Conservation (phyloP, 352 stramenopile genomes). For the Globisporangium barbulae region DNA sequence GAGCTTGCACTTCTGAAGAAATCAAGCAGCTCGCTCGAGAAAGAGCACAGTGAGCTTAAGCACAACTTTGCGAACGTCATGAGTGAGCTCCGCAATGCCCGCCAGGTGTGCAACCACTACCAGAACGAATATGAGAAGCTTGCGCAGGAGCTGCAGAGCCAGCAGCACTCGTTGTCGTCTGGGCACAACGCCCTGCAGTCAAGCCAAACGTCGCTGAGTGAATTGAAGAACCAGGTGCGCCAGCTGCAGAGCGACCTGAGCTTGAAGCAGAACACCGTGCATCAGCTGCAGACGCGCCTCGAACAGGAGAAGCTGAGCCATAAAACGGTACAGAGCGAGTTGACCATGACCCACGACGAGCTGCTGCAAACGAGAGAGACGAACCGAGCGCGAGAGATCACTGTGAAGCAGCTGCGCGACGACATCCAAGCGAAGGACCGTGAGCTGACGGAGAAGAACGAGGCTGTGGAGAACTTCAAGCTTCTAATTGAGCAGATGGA, state of each 20-base stretch:
- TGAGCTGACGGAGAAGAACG: constrained; percentile 59
- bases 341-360: constrained; percentile 58
- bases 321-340: constrained; percentile 54
- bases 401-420: constrained; percentile 53
- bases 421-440: constrained; percentile 56
- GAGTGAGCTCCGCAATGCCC: constrained; percentile 52
- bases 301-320: constrained; percentile 63
- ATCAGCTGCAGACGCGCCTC: constrained; percentile 60
- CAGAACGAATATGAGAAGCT: constrained; percentile 77
- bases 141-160: constrained; percentile 49
- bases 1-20: constrained; percentile 31
- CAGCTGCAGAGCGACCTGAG: constrained; percentile 64
- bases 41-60: constrained; percentile 49
- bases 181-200: constrained; percentile 50
- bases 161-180: constrained; percentile 59
- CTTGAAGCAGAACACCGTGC: constrained; percentile 39
- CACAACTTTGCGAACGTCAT: constrained; percentile 51
- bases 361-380: constrained; percentile 49
- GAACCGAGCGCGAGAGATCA: constrained; percentile 48
- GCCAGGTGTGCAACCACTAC: constrained; percentile 63
- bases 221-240: constrained; percentile 56
- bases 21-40: constrained; percentile 36
- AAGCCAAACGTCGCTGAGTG: constrained; percentile 48
- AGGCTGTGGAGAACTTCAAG: constrained; percentile 64
- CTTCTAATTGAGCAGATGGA: constrained; percentile 82